These are phyloP conservation scores for Suhomyces faveliae DNA, from an alignment of 805 yeast genomes.

Conservation along the genomic window DNA sequence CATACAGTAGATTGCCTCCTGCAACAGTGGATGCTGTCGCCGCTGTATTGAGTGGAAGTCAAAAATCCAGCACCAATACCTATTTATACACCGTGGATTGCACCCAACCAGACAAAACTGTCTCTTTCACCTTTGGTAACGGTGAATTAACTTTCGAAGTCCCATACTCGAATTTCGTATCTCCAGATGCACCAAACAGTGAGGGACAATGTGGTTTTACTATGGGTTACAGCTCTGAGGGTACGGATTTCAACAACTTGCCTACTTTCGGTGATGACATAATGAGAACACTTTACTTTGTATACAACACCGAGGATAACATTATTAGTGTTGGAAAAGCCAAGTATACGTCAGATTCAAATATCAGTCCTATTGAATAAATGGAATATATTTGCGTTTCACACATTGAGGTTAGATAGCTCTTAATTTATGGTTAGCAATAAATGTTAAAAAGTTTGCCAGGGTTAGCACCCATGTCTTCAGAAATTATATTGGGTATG, in stretches of 20 bases:
- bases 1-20: background rate
- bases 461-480: no score
- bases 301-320: slow-evolving; percentile 50
- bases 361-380: slow-evolving; percentile 14
- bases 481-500: no score
- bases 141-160: slow-evolving; percentile 3
- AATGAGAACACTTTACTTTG: slow-evolving; percentile 51
- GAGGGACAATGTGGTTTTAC: background rate
- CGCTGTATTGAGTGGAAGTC: background rate
- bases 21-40: background rate
- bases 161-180: slow-evolving; percentile 8
- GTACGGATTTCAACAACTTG: background rate
- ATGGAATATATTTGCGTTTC: no score
- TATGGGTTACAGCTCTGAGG: background rate
- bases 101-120: slow-evolving; percentile 8
- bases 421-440: no score
- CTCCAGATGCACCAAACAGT: slow-evolving; percentile 1
- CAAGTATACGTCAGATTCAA: slow-evolving; percentile 19
- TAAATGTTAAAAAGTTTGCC: no score
- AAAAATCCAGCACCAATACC: background rate
- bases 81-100: background rate
- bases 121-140: slow-evolving; percentile 5
- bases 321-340: slow-evolving; percentile 50
- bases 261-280: slow-evolving; percentile 51
- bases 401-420: no score